Conservation (phyloP, 495 filamentous ascomycete species). For the Talaromyces wortmannii region DNA sequence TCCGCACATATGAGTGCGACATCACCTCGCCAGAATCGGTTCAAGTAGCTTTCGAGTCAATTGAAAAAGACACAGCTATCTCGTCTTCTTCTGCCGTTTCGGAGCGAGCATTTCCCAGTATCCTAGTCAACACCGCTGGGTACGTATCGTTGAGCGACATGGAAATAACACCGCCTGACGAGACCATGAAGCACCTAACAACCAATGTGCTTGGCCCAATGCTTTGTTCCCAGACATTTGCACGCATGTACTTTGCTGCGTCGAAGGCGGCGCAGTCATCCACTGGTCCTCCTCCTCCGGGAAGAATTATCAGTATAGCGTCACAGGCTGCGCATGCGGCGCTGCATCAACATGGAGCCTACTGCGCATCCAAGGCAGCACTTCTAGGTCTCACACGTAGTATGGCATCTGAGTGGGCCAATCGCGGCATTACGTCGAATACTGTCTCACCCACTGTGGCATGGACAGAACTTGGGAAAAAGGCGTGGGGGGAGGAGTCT, state of each 20-base stretch:
- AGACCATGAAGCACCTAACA: constrained; percentile 32
- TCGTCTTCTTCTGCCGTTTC: constrained; percentile 5
- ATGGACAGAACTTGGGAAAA: constrained; percentile 32
- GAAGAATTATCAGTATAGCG: constrained; percentile 29
- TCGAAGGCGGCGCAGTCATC: constrained; percentile 10
- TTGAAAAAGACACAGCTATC: constrained; percentile 9
- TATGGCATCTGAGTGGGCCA: constrained; percentile 40
- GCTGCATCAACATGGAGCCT: constrained; percentile 34
- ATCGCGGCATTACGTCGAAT: constrained; percentile 27
- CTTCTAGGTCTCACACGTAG: constrained; percentile 37
- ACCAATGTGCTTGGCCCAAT: constrained; percentile 31
- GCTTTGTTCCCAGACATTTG: constrained; percentile 37
- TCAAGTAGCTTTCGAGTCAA: constrained; percentile 18
- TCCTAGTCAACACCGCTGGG: constrained; percentile 35
- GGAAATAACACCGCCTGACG: constrained; percentile 27
- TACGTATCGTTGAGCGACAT: constrained; percentile 35
- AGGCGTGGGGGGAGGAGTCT: constrained; percentile 27
- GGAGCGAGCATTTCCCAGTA: constrained; percentile 21
- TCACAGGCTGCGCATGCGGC: constrained; percentile 33
- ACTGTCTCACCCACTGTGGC: constrained; percentile 33
- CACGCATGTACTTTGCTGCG: constrained; percentile 24
- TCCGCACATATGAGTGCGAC: constrained; percentile 34
- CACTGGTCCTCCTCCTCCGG: constrained; percentile 16
- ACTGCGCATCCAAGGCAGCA: constrained; percentile 42
- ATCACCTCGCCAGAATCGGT: constrained; percentile 32